Percentiles rank a stretch among this genome's conserved stretches.
phyloP scores from a whole-genome alignment of 208 protist species.

The Acanthamoeba triangularis region DNA sequence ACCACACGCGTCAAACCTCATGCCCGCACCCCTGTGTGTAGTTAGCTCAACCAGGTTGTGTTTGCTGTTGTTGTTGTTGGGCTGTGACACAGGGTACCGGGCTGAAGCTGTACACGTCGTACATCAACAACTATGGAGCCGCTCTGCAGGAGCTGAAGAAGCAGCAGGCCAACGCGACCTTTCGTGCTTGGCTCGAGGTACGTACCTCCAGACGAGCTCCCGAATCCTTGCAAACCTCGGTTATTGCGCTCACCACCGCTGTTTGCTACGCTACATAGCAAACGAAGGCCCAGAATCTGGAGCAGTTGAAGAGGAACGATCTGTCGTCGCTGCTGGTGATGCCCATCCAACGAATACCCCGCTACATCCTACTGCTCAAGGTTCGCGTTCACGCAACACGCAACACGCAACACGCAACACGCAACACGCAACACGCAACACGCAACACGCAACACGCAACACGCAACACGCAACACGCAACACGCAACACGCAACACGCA shows the following conservation, averaged over 20 bases:
- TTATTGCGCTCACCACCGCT: neutral
- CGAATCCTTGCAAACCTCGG: neutral
- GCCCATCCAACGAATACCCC: slow-evolving; percentile 73
- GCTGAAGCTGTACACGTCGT: slow-evolving; percentile 68
- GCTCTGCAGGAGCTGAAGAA: slow-evolving; percentile 47
- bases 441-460: too few relatives aligned
- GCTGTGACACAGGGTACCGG: slow-evolving; percentile 6
- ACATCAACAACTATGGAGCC: slow-evolving; percentile 69
- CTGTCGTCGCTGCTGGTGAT: slow-evolving; percentile 55
- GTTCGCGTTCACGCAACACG: neutral
- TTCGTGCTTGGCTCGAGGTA: slow-evolving; percentile 64
- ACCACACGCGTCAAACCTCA: neutral
- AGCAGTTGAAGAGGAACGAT: slow-evolving; percentile 59
- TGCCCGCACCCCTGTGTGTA: neutral
- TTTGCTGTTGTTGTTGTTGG: neutral
- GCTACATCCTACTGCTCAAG: slow-evolving; percentile 70
- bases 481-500: too few relatives aligned
- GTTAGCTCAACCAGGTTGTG: neutral
- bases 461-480: too few relatives aligned
- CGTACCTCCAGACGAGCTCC: neutral
- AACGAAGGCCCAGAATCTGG: slow-evolving; percentile 65
- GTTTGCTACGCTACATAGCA: too few relatives aligned
- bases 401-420: neutral
- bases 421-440: too few relatives aligned
- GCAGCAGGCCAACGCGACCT: slow-evolving; percentile 11